Evolutionary conservation across 106 monocot genomes (phyloP).

Genomic region (Apostasia ramifera): DNA sequence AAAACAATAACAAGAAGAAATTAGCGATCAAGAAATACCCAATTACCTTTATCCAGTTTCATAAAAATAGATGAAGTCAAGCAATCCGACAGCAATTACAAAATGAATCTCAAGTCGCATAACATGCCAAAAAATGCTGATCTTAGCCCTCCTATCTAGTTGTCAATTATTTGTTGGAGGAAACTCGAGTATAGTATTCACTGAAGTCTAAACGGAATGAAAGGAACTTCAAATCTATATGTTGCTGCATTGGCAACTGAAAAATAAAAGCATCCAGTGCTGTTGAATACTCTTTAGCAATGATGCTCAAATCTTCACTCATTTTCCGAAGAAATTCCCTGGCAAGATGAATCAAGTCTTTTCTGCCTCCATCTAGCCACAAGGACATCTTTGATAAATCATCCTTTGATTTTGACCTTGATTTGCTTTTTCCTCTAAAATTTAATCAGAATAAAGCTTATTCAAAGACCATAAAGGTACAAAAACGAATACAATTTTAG

Average conservation of each 20-base stretch:
- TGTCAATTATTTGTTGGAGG: conserved; percentile 15
- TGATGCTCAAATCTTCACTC: conserved; percentile 70
- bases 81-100: neutral
- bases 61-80: neutral
- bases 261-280: conserved; percentile 80
- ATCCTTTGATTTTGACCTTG: conserved; percentile 43
- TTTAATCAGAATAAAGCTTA: conserved; percentile 1
- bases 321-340: conserved; percentile 58
- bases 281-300: conserved; percentile 76
- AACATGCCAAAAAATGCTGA: neutral
- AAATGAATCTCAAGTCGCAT: neutral
- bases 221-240: conserved; percentile 95
- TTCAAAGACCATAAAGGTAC: neutral
- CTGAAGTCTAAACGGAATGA: conserved; percentile 92
- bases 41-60: conserved; percentile 1
- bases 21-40: neutral
- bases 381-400: conserved; percentile 21
- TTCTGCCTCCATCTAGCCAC: conserved; percentile 47
- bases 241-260: conserved; percentile 81
- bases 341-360: conserved; percentile 55
- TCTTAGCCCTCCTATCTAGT: neutral
- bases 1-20: neutral
- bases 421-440: conserved; percentile 50
- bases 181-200: conserved; percentile 77
- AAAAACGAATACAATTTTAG: neutral